Conservation (phyloP, 2,329 filamentous ascomycete genomes). For the Penicillium palitans region DNA sequence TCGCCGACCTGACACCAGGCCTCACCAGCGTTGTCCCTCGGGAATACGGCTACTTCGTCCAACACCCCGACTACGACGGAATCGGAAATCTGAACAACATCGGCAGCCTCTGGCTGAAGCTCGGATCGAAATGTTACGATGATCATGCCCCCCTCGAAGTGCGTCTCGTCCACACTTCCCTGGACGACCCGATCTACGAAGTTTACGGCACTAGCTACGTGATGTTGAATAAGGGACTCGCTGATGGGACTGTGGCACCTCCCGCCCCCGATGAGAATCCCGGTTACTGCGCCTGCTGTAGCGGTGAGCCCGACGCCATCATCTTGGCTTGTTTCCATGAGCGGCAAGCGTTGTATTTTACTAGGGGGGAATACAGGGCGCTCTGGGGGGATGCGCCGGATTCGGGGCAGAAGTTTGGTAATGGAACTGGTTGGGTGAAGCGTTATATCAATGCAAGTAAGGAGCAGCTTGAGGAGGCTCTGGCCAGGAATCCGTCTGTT, state of each 20-base stretch:
- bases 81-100: conserved; percentile 19
- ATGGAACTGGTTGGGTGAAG: neutral
- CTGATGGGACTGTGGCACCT: conserved; percentile 11
- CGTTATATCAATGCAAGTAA: neutral
- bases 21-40: conserved; percentile 17
- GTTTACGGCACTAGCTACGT: conserved; percentile 16
- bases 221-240: neutral
- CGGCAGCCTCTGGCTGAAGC: conserved; percentile 14
- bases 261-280: neutral
- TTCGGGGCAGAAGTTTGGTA: neutral
- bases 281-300: conserved; percentile 22
- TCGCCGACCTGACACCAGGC: conserved; percentile 13
- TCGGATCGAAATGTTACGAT: conserved; percentile 10
- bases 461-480: conserved; percentile 17
- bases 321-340: conserved; percentile 17
- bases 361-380: conserved; percentile 15
- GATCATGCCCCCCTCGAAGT: conserved; percentile 20
- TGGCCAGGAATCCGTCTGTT: neutral
- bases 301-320: conserved; percentile 19
- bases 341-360: conserved; percentile 18
- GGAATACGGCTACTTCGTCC: conserved; percentile 13
- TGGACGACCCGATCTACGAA: conserved; percentile 16
- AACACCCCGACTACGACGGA: conserved; percentile 16
- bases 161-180: conserved; percentile 17
- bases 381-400: conserved; percentile 17